A percentile compares a stretch with the other conserved stretches of the same genome.
These are phyloP conservation scores for Rossbeevera mucosa DNA, from an alignment of 768 basidiomycete species.

Conservation along the genomic window DNA sequence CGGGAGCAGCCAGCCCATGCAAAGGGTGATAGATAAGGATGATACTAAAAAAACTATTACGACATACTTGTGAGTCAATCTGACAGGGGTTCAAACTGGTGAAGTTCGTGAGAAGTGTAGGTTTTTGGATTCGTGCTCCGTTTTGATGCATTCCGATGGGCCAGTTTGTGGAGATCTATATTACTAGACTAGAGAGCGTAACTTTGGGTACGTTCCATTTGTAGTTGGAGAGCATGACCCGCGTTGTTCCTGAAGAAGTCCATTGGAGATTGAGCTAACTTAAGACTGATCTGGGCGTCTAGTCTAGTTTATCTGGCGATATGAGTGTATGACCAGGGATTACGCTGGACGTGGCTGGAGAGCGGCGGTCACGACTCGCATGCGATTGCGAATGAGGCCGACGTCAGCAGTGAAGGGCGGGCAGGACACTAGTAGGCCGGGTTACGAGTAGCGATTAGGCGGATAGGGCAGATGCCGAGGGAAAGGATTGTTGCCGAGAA, in stretches of 20 bases:
- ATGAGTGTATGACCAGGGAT: constrained; percentile 1
- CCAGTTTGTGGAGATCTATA: not conserved
- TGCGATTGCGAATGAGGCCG: constrained; percentile 1
- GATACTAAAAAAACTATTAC: not conserved
- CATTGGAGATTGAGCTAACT: not conserved
- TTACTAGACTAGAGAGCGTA: not conserved
- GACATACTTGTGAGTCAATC: not conserved
- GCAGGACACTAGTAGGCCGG: not conserved
- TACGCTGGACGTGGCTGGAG: no score
- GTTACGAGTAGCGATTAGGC: constrained; percentile 3
- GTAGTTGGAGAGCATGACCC: not conserved
- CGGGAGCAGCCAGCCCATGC: not conserved
- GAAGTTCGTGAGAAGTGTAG: not conserved
- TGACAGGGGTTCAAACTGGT: not conserved
- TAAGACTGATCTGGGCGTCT: no score
- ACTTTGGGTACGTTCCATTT: not conserved
- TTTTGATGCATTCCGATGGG: not conserved
- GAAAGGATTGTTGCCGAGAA: constrained; percentile 3
- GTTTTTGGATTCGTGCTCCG: not conserved
- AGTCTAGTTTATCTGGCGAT: not conserved
- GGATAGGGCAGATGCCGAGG: constrained; percentile 7
- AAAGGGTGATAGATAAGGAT: not conserved
- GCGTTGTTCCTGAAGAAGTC: not conserved
- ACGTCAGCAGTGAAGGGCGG: not conserved
- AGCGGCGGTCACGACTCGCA: not conserved